Base-by-base conservation (phyloP, 2,329 filamentous ascomycete genomes). In the Fusarium hainanense region DNA sequence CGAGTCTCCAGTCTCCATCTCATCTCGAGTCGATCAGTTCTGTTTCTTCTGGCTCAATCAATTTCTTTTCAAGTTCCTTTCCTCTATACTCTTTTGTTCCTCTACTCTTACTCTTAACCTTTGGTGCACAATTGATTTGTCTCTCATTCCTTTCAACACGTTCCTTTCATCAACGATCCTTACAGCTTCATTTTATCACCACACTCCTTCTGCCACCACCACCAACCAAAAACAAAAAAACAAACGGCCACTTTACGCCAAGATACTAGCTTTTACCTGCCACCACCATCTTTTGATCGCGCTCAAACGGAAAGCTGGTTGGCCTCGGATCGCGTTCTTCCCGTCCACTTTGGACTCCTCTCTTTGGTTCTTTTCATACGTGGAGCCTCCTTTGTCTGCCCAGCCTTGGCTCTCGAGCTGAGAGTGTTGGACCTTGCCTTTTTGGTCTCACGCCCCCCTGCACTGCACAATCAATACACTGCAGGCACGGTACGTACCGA, bases 331-430 rank as follows among this genome's bases (percentile, higher is more conserved):
- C 47, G 49, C 43, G 32, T 46, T 59, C 59, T 54, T 69, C 42
- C 68, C 68, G 68, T 54, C 34, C 58, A 68, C 43, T 55, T 57
- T 48, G n/a, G 37, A 54, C 50, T 67, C 43, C 50, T 58, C 57
- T 70, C 34, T 50, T 58, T 67, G 52, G 63, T 40, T 52, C 48
- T 42, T 51, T 49, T 52, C 43, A 32, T 25, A 54, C 63, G 68
- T 70, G 68, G 68, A 70, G 63, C 54, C 59, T 70, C 46, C 58
- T 67, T 59, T 68, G 54, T 70, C 42, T 55, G 44, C 68, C 48
- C 42, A 64, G 57, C 64, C 68, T 70, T 70, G 68, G 68, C 68
- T 58, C 51, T 57, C 28, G 42, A 68, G 66, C 68, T 70, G 68
- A 66, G 68, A 65, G 37, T 50, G 32, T 41, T 56, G 34, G 48